Base-by-base conservation (phyloP, 1,139 yeast genomes). In the Candida freyschussii region DNA sequence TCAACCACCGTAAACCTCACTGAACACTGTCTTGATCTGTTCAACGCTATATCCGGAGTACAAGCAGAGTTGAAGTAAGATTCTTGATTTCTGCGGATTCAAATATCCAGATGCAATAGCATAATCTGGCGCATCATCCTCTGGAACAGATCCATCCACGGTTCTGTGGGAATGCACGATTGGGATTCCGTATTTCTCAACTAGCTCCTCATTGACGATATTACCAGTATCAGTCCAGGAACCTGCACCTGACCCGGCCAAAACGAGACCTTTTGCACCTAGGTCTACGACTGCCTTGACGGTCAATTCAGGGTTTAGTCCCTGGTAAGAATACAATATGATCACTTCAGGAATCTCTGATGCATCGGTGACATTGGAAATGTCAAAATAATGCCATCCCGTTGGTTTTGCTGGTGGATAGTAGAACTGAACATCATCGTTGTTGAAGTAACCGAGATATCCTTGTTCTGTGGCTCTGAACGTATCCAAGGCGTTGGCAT, bases 181-280 rank as follows among this genome's bases (percentile, higher is more conserved):
- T 3, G 78, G 78, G 25, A 70, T 56, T 6, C 55, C 41, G 25
- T 55, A 46, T 32, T 54, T 41, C 13, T 48, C 41, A 15, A 57
- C 50, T 16, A 65, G 41, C 17, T 55, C 56, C 25, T 57, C 47
- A 30, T 69, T 45, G 13, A 53, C 53, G 31, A 56, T 51, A 42
- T 64, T 63, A 10, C 75, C 68, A 9, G 48, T 42, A 15, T 61
- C 62, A 13, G 69, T 56, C 67, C 74, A 59, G 6, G 75, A 66
- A 1, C 79, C 79, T 3, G 78, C 77, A 11, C 79, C 79, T 67
- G 72, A 66, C 14, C 77, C 70, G 0, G 78, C 79, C 30, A 72
- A 56, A 2, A 73, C 65, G 30, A 73, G 52, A 4, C 78, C 79
- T 39, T 63, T 56, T 5, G 67, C 65, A n/a, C 58, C 54, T 29